These are phyloP conservation scores for Wickerhamomyces tratensis DNA, from an alignment of 805 yeast species.

Conservation along the genomic window DNA sequence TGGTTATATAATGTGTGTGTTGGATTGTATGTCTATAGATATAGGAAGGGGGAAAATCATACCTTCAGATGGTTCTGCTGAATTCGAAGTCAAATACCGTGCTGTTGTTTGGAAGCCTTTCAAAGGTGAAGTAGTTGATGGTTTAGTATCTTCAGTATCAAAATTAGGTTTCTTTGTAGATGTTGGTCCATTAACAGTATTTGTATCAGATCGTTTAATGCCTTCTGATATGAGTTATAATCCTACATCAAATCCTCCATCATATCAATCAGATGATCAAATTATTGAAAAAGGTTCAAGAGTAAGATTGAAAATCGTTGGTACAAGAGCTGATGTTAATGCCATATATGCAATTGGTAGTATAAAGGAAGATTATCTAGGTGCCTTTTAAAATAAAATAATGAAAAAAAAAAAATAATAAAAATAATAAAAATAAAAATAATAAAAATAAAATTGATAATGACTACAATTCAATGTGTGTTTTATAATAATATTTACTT, in stretches of 20 bases:
- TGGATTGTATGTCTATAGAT: slow-evolving; percentile 90
- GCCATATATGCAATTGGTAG: slow-evolving; percentile 97
- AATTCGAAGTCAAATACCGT: slow-evolving; percentile 89
- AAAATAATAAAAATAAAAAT: too few relatives aligned
- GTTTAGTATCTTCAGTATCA: slow-evolving; percentile 86
- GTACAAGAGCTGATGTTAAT: slow-evolving; percentile 95
- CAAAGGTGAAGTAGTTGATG: slow-evolving; percentile 98
- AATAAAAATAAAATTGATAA: too few relatives aligned
- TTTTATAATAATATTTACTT: too few relatives aligned
- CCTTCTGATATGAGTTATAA: slow-evolving; percentile 91
- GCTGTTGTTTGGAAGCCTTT: slow-evolving; percentile 98
- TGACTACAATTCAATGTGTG: too few relatives aligned
- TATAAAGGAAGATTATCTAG: slow-evolving; percentile 95
- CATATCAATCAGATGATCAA: slow-evolving; percentile 91
- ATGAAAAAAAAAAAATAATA: too few relatives aligned
- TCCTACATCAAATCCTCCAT: slow-evolving; percentile 97
- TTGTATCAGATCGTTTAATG: slow-evolving; percentile 88
- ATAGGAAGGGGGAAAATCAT: slow-evolving; percentile 90
- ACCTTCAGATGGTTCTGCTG: slow-evolving; percentile 91
- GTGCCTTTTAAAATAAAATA: slow-evolving; percentile 42
- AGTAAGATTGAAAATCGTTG: slow-evolving; percentile 90
- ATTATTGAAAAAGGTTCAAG: slow-evolving; percentile 89
- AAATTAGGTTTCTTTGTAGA: slow-evolving; percentile 96
- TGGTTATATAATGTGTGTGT: slow-evolving; percentile 93
- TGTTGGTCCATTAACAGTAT: slow-evolving; percentile 93